These are phyloP conservation scores for Achlya hypogyna DNA, from an alignment of 352 stramenopile genomes.

Conservation along the genomic window DNA sequence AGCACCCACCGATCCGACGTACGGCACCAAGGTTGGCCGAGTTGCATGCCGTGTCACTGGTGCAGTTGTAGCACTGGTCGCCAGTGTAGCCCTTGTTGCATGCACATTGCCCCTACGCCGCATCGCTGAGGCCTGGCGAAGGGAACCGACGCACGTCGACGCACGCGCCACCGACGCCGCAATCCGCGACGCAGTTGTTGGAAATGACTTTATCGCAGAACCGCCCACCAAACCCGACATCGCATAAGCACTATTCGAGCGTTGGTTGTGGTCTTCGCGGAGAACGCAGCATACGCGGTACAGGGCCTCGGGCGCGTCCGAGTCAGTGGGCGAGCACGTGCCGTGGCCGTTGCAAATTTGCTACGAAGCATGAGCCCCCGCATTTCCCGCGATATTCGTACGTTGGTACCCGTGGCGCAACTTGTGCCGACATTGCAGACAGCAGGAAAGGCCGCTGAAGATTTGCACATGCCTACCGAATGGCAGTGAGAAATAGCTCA, in stretches of 20 bases:
- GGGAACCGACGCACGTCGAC: neutral
- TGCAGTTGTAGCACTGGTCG: slow-evolving; percentile 7
- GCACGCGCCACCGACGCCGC: neutral
- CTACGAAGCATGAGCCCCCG: neutral
- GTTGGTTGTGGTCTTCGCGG: neutral
- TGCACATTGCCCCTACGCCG: neutral
- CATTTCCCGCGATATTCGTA: no score
- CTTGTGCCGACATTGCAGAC: neutral
- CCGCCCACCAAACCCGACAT: slow-evolving; percentile 9
- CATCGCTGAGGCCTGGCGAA: neutral
- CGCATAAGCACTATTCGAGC: neutral
- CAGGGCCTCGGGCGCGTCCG: neutral
- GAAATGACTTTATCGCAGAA: slow-evolving; percentile 15
- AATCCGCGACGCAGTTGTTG: slow-evolving; percentile 10
- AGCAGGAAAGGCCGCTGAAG: neutral
- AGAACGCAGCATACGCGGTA: neutral
- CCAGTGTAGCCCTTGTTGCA: slow-evolving; percentile 6
- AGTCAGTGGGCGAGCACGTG: neutral
- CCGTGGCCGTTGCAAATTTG: neutral
- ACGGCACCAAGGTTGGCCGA: neutral
- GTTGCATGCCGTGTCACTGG: neutral
- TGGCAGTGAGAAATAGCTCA: neutral
- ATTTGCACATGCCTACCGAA: neutral
- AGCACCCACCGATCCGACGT: no score
- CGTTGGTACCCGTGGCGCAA: neutral